phyloP scores from a whole-genome alignment of 805 yeast species.

The Ogataea glucozyma region DNA sequence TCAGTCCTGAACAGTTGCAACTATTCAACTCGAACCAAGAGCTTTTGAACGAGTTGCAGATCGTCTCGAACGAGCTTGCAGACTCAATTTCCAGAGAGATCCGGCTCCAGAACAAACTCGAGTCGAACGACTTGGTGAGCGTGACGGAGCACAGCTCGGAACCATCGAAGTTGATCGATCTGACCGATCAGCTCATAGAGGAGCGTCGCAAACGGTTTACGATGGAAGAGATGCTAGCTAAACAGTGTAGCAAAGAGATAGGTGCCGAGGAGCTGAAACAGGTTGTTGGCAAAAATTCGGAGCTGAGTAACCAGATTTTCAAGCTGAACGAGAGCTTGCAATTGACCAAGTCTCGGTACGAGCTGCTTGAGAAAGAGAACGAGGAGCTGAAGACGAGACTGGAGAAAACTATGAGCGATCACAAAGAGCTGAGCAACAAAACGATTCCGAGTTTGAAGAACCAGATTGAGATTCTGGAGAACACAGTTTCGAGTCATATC shows the following conservation, averaged over 20 bases:
- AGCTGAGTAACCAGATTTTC: conserved; percentile 47
- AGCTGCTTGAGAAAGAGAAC: conserved; percentile 39
- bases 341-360: conserved; percentile 48
- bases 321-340: conserved; percentile 49
- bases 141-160: conserved; percentile 39
- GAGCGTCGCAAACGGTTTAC: conserved; percentile 67
- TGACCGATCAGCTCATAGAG: conserved; percentile 58
- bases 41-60: conserved; percentile 60
- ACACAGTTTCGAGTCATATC: conserved; percentile 15
- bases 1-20: conserved; percentile 62
- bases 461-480: conserved; percentile 37
- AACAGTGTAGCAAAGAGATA: conserved; percentile 44
- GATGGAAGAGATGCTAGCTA: conserved; percentile 68
- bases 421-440: conserved; percentile 42
- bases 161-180: conserved; percentile 46
- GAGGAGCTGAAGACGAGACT: conserved; percentile 41
- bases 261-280: conserved; percentile 52
- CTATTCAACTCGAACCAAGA: conserved; percentile 60
- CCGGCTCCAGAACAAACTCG: conserved; percentile 49
- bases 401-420: conserved; percentile 41
- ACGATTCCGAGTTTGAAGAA: conserved; percentile 50
- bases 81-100: conserved; percentile 70
- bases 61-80: conserved; percentile 72
- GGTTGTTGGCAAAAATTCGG: conserved; percentile 56
- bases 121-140: conserved; percentile 9